phyloP scores from a whole-genome alignment of 352 stramenopile species.

The Phytophthora parvispora region DNA sequence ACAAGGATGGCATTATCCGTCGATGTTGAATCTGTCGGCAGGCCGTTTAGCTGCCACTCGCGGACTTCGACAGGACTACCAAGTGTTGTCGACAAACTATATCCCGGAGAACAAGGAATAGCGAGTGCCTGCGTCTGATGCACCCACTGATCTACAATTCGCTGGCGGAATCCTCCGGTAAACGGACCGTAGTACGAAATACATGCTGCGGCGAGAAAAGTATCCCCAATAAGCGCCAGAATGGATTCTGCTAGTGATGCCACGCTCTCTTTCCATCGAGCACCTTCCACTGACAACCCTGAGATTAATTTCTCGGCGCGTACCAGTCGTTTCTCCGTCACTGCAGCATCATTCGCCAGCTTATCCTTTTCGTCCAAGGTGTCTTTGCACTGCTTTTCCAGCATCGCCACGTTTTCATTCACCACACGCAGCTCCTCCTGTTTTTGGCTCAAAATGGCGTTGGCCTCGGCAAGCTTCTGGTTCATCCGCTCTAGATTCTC shows the following conservation, averaged over 20 bases:
- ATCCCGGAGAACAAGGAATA: conserved; percentile 82
- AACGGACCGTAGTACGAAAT: conserved; percentile 97
- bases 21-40: conserved; percentile 94
- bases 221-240: conserved; percentile 91
- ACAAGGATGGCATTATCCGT: conserved; percentile 96
- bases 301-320: conserved; percentile 94
- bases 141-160: conserved; percentile 86
- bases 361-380: conserved; percentile 94
- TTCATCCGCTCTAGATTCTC: conserved; percentile 95
- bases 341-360: conserved; percentile 87
- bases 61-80: conserved; percentile 93
- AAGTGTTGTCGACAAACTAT: conserved; percentile 82
- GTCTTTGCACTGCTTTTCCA: conserved; percentile 93
- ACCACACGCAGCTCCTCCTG: conserved; percentile 90
- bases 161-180: conserved; percentile 87
- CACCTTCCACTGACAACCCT: conserved; percentile 91
- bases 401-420: conserved; percentile 90
- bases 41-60: conserved; percentile 94
- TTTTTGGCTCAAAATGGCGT: conserved; percentile 88
- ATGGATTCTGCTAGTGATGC: conserved; percentile 82
- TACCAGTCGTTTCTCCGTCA: conserved; percentile 91
- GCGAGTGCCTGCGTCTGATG: conserved; percentile 60
- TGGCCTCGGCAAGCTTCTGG: conserved; percentile 89
- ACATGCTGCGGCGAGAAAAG: conserved; percentile 93
- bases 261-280: conserved; percentile 94